phyloP scores from a whole-genome alignment of 306 rosid genomes.

The Vicia villosa region DNA sequence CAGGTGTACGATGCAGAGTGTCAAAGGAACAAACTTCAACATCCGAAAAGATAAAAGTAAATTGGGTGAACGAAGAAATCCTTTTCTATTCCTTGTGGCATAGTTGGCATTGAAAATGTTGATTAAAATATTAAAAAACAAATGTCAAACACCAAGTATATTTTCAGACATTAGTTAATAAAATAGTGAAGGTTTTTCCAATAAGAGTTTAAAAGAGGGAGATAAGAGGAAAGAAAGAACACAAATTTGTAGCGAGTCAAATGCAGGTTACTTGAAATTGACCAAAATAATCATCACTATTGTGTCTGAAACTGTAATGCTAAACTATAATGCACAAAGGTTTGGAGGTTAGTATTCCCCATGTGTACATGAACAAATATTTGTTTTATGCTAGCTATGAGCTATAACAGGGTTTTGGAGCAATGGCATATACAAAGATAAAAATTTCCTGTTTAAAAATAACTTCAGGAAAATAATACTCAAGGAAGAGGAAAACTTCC shows the following conservation, averaged over 20 bases:
- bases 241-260: conserved; percentile 3
- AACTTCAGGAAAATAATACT: conserved; percentile 12
- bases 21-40: too few species aligned
- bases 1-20: too few species aligned
- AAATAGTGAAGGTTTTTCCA: background rate
- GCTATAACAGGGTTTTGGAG: background rate
- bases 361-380: too few species aligned
- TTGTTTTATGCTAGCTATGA: too few species aligned
- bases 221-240: conserved; percentile 4
- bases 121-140: background rate
- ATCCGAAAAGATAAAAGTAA: too few species aligned
- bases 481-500: conserved; percentile 27
- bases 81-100: conserved; percentile 7
- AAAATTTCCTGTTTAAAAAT: background rate
- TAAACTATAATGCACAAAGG: background rate
- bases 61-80: background rate
- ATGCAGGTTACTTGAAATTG: background rate
- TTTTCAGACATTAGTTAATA: conserved; percentile 22
- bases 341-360: too few species aligned
- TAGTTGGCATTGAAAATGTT: background rate
- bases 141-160: background rate
- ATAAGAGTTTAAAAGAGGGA: conserved; percentile 3
- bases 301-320: conserved; percentile 7
- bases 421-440: background rate
- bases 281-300: background rate